Base-by-base conservation (phyloP, 352 stramenopile species). In the Elongisporangium anandrum region DNA sequence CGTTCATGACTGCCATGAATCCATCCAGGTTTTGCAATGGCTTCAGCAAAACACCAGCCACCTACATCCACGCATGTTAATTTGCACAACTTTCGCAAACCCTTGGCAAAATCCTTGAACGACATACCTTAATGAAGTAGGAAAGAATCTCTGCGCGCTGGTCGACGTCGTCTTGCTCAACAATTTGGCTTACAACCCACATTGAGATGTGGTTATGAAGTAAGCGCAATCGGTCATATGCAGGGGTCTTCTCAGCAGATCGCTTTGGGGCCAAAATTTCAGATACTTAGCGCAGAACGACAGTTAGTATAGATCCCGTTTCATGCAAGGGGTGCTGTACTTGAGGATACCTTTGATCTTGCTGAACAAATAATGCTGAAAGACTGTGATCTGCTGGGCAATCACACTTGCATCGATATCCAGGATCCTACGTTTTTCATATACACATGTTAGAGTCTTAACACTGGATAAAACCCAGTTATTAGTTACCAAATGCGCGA, bases 1-100 rank as follows among this genome's bases (percentile, higher is more conserved):
- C 87, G 49, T 96, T 94, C 87, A 96, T 96, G 62, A 96, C 84
- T 7, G 87, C 87, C 83, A 96, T 94, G 59, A 96, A 94, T 15
- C 87, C 87, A 57, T 96, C 87, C 15, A 92, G 77, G 60, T 96
- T 96, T 63, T 94, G 87, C 26, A 96, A 60, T 17, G 87, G 85
- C 0, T 77, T 83, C 13, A 94, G 63, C 50, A 90, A 73, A 9
- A 87, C 82, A 6, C 74, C 82, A 55, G 87, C 87, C 24, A 94
- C 82, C 68, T 91, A 64, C 9, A 59, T 17, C 4, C 34, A 51
- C 20, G 13, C 16, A 52, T 17, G 17, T 17, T 17, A 12, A 45
- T 45, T 17, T 17, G 34, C 34, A 4, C 34, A 17, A 16, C 16
- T 45, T 4, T 13, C 9, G 3, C 24, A 3, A 41, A 41, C 5